Evolutionary conservation across 768 basidiomycete species (phyloP), one percentile per base, ranked within the genome.

Genomic region (Kwoniella shandongensis): DNA sequence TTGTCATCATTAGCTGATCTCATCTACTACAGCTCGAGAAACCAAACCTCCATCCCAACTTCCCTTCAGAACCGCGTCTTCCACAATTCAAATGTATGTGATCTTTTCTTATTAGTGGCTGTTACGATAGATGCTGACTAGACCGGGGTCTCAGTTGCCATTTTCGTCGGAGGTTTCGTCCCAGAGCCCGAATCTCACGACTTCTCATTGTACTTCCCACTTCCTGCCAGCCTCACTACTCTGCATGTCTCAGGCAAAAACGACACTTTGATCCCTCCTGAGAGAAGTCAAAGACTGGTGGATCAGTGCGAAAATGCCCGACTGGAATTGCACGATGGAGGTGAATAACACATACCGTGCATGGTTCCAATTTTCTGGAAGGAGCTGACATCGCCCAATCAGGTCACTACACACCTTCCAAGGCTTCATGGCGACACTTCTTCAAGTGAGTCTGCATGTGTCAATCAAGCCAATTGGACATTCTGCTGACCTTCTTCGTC

Each of bases 251-350:
- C 67, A 8, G 75, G 75, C 18, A 58, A 56, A 53, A 72, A 70
- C 51, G 75, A 76, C 48, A 69, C 65, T 3, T 58, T 76, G 8
- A 68, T 76, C n/a, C 74, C 75, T 10, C 57, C 59, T 35, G 73
- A 74, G 42, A 36, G 69, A 26, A 72, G 65, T 55, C 59, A 62
- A 51, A 69, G 67, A 12, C 57, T 76, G 8, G 55, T 73, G 30
- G 62, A 66, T 30, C 39, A 45, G 13, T 72, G 71, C 46, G 53
- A 62, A 36, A 71, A 70, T 48, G 49, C 61, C 5, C 27, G 73
- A 49, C 56, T 76, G 13, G 73, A 76, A 48, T 25, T 65, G 3
- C 75, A 76, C 54, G 73, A 74, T 38, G 75, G 75, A 40, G 69
- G 65, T 62, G 56, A 65, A 57, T 53, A 4, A 26, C 51, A 30